These are phyloP conservation scores for Pseudotsuga menziesii DNA, from an alignment of 75 land plant species.

Conservation along the genomic window DNA sequence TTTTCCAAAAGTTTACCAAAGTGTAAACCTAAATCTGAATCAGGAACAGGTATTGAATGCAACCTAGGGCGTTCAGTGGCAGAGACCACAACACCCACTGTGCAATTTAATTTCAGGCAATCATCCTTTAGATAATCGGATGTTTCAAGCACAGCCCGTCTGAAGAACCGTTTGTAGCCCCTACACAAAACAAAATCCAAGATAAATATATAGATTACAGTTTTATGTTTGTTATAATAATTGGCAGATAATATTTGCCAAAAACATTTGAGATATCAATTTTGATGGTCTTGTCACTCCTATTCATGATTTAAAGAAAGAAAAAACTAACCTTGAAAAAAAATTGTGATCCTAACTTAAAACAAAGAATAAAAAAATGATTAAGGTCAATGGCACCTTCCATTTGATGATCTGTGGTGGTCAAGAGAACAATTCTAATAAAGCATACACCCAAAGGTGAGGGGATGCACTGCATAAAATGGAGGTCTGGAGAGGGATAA, in stretches of 20 bases:
- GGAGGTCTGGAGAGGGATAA: no score
- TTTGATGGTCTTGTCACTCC: neutral
- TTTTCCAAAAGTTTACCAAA: slow-evolving; percentile 82
- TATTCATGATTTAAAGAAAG: neutral
- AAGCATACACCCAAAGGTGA: no score
- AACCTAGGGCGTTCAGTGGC: slow-evolving; percentile 70
- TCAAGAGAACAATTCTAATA: no score
- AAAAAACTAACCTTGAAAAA: neutral
- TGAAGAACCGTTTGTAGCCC: slow-evolving; percentile 98
- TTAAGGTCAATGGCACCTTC: neutral
- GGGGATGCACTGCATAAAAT: no score
- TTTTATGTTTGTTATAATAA: neutral
- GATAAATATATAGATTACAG: neutral
- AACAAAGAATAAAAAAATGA: neutral
- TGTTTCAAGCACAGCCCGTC: slow-evolving; percentile 71
- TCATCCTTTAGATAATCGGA: slow-evolving; percentile 93
- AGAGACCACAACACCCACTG: slow-evolving; percentile 97
- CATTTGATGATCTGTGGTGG: no score
- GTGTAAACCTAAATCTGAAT: slow-evolving; percentile 85
- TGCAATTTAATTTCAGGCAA: slow-evolving; percentile 90
- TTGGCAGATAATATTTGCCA: neutral
- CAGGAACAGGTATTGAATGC: slow-evolving; percentile 74
- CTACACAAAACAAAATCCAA: slow-evolving; percentile 21
- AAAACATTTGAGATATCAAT: neutral
- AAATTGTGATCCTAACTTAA: neutral